Evolutionary conservation across 2,329 filamentous ascomycete species (phyloP), one percentile per base, ranked within the genome.

Genomic region (Xylariaceae sp.): DNA sequence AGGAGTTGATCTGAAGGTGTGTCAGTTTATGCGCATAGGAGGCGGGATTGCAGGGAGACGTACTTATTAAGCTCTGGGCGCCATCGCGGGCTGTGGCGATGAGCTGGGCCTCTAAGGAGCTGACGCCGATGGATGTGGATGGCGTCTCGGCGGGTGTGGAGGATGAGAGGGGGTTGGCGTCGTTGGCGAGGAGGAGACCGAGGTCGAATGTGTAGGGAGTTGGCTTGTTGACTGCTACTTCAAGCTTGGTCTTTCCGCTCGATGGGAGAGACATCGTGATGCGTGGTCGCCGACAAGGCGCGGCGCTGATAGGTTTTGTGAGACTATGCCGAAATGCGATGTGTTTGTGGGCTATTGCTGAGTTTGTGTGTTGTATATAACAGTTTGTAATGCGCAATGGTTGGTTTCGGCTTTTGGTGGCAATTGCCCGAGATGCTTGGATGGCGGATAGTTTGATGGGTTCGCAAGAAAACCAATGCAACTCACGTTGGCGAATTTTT

Each of bases 31-130:
- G 14, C 34, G 33, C n/a, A 18, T 11, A 12, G 22, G 28, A 31
- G 12, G 16, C 12, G 31, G 16, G 11, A 18, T 38, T 5, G 34
- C 14, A n/a, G 14, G 11, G 9, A 18, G 13, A 11, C 50, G 43
- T 79, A 96, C 96, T 58, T 71, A 99, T 84, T n/a, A 99, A 84
- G 31, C 84, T 86, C 75, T 99, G 94, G 12, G 92, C 90, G 71
- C 90, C 91, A 72, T 96, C 90, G 65, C 92, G 89, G 50, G 94
- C 91, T 18, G 86, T 83, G 39, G 81, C 75, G 56, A 86, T 79
- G 55, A 97, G 85, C 52, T 82, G 81, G 28, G 78, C 75, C 71
- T 96, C 90, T 57, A 86, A 73, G 36, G 76, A 66, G 31, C 71
- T 58, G 48, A 63, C 52, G 55, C 72, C 72, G 46, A 48, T 71